Evolutionary conservation across 306 rosid species (phyloP).

Genomic region (Vigna nakashimae): DNA sequence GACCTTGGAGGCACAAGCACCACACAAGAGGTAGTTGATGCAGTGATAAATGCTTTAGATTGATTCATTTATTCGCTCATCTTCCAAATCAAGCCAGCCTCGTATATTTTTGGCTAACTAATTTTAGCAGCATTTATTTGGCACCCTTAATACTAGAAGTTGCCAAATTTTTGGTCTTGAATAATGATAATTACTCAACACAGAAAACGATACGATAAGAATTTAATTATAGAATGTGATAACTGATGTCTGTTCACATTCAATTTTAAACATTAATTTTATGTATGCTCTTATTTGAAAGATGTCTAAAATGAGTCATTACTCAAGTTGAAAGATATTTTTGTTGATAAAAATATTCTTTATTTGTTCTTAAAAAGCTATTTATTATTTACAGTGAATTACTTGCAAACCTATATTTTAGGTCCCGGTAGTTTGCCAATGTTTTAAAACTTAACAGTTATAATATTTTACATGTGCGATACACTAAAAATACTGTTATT

Average conservation of each 20-base stretch:
- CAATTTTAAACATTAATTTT: slow-evolving; percentile 15
- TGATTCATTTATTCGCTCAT: slow-evolving; percentile 47
- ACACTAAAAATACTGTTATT: neutral
- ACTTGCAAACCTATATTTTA: neutral
- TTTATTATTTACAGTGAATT: neutral
- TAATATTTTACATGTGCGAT: neutral
- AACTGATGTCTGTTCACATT: no score
- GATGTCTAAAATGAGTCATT: neutral
- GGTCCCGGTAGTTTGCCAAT: neutral
- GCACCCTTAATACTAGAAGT: slow-evolving; percentile 35
- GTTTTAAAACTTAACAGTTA: neutral
- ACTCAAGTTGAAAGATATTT: no score
- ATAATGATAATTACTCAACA: slow-evolving; percentile 38
- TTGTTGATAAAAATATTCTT: no score
- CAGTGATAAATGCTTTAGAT: slow-evolving; percentile 69
- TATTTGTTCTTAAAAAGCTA: neutral
- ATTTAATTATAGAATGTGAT: slow-evolving; percentile 1
- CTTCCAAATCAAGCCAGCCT: slow-evolving; percentile 23
- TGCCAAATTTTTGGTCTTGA: slow-evolving; percentile 34
- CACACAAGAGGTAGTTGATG: slow-evolving; percentile 88
- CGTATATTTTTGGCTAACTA: slow-evolving; percentile 30
- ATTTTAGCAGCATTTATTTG: slow-evolving; percentile 14
- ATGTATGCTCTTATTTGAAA: neutral
- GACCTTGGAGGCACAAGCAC: slow-evolving; percentile 90
- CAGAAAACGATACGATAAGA: slow-evolving; percentile 10